Evolutionary conservation across 1,139 yeast species (phyloP).

Genomic region (Suhomyces terraborum): DNA sequence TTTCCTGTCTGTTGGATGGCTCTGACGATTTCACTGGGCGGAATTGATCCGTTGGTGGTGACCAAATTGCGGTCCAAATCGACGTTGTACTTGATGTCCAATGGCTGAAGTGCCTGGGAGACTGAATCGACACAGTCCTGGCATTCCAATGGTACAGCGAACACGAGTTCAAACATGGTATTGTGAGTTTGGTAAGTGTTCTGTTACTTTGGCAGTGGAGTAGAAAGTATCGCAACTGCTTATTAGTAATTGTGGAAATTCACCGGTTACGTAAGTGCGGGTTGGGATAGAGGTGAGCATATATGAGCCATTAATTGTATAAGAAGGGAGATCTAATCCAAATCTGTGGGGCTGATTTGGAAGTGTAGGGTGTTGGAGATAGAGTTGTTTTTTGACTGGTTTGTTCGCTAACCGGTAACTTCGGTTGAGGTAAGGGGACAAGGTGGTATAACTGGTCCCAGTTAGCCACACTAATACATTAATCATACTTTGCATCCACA

Average conservation of each 20-base stretch:
- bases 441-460: too few species aligned
- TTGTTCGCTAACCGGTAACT: too few species aligned
- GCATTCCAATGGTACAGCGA: constrained; percentile 81
- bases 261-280: constrained; percentile 1
- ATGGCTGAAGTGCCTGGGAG: constrained; percentile 49
- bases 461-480: too few species aligned
- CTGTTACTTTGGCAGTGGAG: too few species aligned
- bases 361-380: too few species aligned
- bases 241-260: not conserved
- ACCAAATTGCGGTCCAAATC: constrained; percentile 61
- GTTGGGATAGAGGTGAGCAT: too few species aligned
- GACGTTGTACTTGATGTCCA: constrained; percentile 51
- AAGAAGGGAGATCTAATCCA: not conserved
- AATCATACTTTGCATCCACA: too few species aligned
- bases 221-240: too few species aligned
- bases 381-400: too few species aligned
- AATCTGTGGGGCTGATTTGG: too few species aligned
- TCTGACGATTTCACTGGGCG: constrained; percentile 70
- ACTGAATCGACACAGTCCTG: constrained; percentile 67
- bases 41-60: constrained; percentile 59
- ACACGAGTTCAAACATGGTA: constrained; percentile 54
- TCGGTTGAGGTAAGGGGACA: too few species aligned
- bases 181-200: too few species aligned
- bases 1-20: constrained; percentile 73
- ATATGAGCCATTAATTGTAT: not conserved